These are phyloP conservation scores for Furculomyces boomerangus DNA, from an alignment of 371 early-diverging fungal species.

Conservation along the genomic window DNA sequence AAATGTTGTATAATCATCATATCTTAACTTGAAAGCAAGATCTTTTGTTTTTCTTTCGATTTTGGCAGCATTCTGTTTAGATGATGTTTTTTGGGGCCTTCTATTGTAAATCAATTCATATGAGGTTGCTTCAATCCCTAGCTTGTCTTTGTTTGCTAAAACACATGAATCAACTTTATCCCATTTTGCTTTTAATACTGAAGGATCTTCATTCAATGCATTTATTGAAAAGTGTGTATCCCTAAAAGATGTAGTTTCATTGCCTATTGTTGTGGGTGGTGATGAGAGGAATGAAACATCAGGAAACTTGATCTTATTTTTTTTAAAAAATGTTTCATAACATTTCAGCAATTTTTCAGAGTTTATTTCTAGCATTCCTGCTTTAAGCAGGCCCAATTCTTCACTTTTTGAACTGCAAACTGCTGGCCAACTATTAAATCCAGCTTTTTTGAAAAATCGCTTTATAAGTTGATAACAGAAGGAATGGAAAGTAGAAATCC, in stretches of 20 bases:
- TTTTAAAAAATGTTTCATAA: conserved; percentile 14
- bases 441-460: conserved; percentile 11
- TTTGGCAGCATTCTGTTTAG: too few relatives aligned
- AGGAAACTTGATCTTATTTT: background rate
- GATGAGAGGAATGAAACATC: too few relatives aligned
- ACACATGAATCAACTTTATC: background rate
- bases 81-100: too few relatives aligned
- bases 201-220: background rate
- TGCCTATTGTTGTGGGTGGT: too few relatives aligned
- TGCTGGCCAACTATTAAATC: conserved; percentile 21
- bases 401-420: conserved; percentile 27
- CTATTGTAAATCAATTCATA: too few relatives aligned
- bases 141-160: too few relatives aligned
- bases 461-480: conserved; percentile 28
- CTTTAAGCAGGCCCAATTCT: conserved; percentile 6
- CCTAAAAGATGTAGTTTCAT: background rate
- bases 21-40: too few relatives aligned
- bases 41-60: too few relatives aligned
- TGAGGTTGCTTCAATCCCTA: too few relatives aligned
- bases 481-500: conserved; percentile 35
- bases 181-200: background rate
- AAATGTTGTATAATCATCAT: too few relatives aligned
- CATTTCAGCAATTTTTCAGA: conserved; percentile 10
- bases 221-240: background rate
- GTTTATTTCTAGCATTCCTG: conserved; percentile 10